A percentile compares a stretch with the other conserved stretches of the same genome.
phyloP scores from a whole-genome alignment of 1,284 basidiomycete genomes.

The Ustilago hordei region DNA sequence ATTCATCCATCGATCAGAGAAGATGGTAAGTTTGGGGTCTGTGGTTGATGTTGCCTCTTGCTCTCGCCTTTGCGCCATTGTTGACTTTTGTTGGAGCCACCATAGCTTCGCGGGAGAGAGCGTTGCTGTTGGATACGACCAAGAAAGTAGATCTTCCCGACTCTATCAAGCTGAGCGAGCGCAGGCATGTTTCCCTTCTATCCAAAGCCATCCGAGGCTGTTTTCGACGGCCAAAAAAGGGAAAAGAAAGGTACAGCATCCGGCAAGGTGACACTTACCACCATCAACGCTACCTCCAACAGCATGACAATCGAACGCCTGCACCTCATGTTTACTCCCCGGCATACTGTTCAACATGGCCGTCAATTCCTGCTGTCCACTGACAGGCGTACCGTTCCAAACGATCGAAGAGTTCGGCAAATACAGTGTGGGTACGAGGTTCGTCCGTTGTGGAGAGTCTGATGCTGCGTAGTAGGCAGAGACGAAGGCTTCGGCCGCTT shows the following conservation, averaged over 20 bases:
- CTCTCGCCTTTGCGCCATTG: background rate
- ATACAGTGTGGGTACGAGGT: slow-evolving; percentile 65
- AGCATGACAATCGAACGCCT: slow-evolving; percentile 65
- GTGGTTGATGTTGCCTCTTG: slow-evolving; percentile 3
- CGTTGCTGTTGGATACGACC: background rate
- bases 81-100: background rate
- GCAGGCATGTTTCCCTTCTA: background rate
- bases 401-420: slow-evolving; percentile 64
- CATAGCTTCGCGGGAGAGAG: background rate
- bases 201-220: background rate
- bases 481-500: slow-evolving; percentile 66
- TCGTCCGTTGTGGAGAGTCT: slow-evolving; percentile 63
- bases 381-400: slow-evolving; percentile 68
- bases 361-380: slow-evolving; percentile 56
- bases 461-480: slow-evolving; percentile 67
- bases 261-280: slow-evolving; percentile 28
- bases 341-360: slow-evolving; percentile 65
- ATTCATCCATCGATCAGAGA: background rate
- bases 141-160: background rate
- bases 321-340: slow-evolving; percentile 66
- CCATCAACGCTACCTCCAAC: slow-evolving; percentile 56
- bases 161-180: background rate
- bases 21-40: background rate
- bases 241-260: background rate
- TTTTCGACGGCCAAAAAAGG: background rate